These are phyloP conservation scores for Alternaria viburni DNA, from an alignment of 2,329 filamentous ascomycete species.

Conservation along the genomic window DNA sequence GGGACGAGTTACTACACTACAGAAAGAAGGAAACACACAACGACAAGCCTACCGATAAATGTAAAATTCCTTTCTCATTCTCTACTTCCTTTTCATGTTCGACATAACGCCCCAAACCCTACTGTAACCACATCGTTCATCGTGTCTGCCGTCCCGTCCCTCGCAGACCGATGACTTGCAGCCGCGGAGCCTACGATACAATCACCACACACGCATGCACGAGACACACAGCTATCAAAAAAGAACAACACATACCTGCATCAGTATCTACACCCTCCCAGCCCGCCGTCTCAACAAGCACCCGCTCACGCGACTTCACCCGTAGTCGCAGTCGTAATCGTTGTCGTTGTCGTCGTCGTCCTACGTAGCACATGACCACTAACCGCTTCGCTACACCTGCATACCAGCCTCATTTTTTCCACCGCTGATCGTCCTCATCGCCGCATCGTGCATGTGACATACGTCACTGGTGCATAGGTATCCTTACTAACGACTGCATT, in stretches of 20 bases:
- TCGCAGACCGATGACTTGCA: background rate
- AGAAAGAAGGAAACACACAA: background rate
- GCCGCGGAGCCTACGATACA: background rate
- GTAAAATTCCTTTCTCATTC: background rate
- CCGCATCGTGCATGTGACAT: background rate
- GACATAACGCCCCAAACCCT: background rate
- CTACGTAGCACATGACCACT: slow-evolving; percentile 1
- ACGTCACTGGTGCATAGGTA: background rate
- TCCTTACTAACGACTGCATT: background rate
- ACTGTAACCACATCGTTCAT: background rate
- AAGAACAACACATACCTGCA: background rate
- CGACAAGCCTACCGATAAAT: background rate
- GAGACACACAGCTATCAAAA: background rate
- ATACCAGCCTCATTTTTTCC: slow-evolving; percentile 2
- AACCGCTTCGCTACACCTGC: slow-evolving; percentile 8
- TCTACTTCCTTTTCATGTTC: background rate
- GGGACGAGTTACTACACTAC: background rate
- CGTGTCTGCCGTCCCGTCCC: background rate
- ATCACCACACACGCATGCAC: background rate
- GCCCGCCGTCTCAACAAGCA: background rate
- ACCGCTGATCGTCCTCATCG: background rate
- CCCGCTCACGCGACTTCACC: background rate
- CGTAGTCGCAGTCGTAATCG: background rate
- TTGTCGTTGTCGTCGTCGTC: background rate
- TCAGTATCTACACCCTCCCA: background rate